Evolutionary conservation across 192 early-diverging fungal genomes (phyloP), one percentile per base, ranked within the genome.

Genomic region (Gigaspora rosea): DNA sequence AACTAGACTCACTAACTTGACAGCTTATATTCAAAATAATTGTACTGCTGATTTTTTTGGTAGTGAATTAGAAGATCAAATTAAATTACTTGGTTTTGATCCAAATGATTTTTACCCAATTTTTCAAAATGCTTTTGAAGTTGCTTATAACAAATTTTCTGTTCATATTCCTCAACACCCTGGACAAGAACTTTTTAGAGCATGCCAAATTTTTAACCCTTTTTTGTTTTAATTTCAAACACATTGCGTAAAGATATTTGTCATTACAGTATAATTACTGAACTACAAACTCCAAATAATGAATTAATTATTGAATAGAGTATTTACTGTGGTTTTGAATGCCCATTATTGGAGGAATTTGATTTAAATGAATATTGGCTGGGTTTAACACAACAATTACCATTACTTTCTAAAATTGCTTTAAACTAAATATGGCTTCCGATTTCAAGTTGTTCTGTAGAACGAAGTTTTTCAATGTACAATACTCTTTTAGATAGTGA

Each of bases 301-400:
- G 13, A 69, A 20, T 69, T 69, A 51, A 22, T 69, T 51, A 49
- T 51, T 22, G 48, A 69, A 51, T 51, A 49, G 49, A n/a, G 67
- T 22, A 16, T 51, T 32, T 69, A 56, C n/a, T 71, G 63, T 65
- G 36, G 15, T 46, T 12, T 65, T 35, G 63, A 46, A 3, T 41
- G 16, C 4, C 12, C 8, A 46, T 46, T 20, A 46, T 46, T 13
- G 7, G 12, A 46, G 2, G 63, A 65, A 46, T 10, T 13, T 41
- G 63, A 65, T 65, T 65, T 65, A 46, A 46, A 65, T 46, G 12
- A 65, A 65, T 65, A 65, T 65, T 65, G 63, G 63, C 16, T 46
- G 16, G 36, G 12, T 46, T 46, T 65, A 15, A 3, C 12, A 41
- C 2, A 65, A 12, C 7, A 46, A 46, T 65, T 65, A 65, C 63